A percentile compares a stretch with the other conserved stretches of the same genome.
phyloP scores from a whole-genome alignment of 2,329 filamentous ascomycete genomes.

The Aureobasidium sp. region DNA sequence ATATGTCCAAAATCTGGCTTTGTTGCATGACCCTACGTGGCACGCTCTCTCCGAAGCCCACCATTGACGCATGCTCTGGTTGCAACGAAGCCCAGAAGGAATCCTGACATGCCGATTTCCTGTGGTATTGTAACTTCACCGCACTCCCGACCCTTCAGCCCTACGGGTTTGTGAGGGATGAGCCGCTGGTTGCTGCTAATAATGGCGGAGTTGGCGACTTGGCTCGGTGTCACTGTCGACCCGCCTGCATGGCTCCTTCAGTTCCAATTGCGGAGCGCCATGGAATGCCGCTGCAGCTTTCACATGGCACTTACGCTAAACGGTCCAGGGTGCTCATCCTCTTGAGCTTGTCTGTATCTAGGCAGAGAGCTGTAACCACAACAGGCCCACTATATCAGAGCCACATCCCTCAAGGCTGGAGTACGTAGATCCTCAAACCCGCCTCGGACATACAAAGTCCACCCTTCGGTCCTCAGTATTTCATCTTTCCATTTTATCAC shows the following conservation, averaged over 20 bases:
- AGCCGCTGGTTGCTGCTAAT: slow-evolving; percentile 11
- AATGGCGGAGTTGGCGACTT: slow-evolving; percentile 12
- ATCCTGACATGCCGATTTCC: not conserved
- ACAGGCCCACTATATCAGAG: slow-evolving; percentile 12
- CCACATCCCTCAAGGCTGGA: slow-evolving; percentile 8
- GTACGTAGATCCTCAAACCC: not conserved
- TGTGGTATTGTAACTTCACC: slow-evolving; percentile 3
- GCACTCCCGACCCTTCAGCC: slow-evolving; percentile 8
- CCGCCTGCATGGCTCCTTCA: slow-evolving; percentile 7
- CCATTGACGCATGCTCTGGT: not conserved
- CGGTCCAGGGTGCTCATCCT: slow-evolving; percentile 10
- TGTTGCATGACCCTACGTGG: slow-evolving; percentile 9
- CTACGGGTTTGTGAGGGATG: slow-evolving; percentile 1
- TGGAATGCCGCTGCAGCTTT: slow-evolving; percentile 11
- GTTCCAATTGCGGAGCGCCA: slow-evolving; percentile 9
- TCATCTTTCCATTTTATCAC: not conserved
- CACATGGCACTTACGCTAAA: slow-evolving; percentile 12
- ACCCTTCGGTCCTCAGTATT: not conserved
- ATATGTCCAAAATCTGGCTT: not conserved
- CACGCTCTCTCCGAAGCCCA: not conserved
- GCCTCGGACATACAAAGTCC: not conserved
- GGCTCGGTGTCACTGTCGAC: slow-evolving; percentile 10
- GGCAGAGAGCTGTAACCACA: slow-evolving; percentile 11
- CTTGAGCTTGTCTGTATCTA: slow-evolving; percentile 11
- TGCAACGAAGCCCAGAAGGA: not conserved